Percentiles rank a stretch among this genome's conserved stretches.
Evolutionary conservation across 1,139 yeast species (phyloP).

Genomic region (Yamadazyma atlantica): DNA sequence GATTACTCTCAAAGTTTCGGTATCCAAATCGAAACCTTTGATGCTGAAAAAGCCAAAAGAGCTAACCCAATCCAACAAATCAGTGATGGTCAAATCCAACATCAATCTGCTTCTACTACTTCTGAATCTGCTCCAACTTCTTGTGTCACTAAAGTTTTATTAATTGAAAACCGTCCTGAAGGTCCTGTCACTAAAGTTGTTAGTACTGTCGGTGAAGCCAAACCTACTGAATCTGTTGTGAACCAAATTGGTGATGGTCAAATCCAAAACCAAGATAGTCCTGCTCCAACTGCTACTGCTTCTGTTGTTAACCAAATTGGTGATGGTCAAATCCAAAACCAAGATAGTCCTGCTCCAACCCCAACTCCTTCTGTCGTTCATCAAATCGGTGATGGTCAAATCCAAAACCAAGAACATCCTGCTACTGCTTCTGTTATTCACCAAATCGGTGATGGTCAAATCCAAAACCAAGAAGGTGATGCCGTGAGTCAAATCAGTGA

Average conservation of each 20-base stretch:
- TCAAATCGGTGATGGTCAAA: constrained; percentile 39
- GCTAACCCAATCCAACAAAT: constrained; percentile 31
- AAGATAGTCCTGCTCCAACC: constrained; percentile 24
- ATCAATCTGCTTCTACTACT: constrained; percentile 18
- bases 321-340: constrained; percentile 47
- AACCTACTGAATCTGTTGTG: constrained; percentile 24
- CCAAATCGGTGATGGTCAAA: constrained; percentile 48
- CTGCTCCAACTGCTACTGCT: too few relatives aligned
- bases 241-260: constrained; percentile 40
- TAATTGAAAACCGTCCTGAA: neutral
- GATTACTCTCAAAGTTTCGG: constrained; percentile 65
- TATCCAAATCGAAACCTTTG: constrained; percentile 61
- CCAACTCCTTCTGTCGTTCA: constrained; percentile 25
- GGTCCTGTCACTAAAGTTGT: neutral
- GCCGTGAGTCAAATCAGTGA: constrained; percentile 37
- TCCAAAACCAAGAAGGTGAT: constrained; percentile 34
- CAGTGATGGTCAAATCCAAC: constrained; percentile 41
- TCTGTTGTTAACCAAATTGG: constrained; percentile 40
- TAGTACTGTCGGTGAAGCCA: constrained; percentile 32
- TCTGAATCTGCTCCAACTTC: constrained; percentile 16
- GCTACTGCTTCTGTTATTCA: constrained; percentile 31
- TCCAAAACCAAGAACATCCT: constrained; percentile 30
- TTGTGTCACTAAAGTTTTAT: constrained; percentile 14
- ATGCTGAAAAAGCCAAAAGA: constrained; percentile 19
- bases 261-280: constrained; percentile 35